Evolutionary conservation across 768 basidiomycete species (phyloP), one percentile per base, ranked within the genome.

Genomic region (Lentinula boryana): DNA sequence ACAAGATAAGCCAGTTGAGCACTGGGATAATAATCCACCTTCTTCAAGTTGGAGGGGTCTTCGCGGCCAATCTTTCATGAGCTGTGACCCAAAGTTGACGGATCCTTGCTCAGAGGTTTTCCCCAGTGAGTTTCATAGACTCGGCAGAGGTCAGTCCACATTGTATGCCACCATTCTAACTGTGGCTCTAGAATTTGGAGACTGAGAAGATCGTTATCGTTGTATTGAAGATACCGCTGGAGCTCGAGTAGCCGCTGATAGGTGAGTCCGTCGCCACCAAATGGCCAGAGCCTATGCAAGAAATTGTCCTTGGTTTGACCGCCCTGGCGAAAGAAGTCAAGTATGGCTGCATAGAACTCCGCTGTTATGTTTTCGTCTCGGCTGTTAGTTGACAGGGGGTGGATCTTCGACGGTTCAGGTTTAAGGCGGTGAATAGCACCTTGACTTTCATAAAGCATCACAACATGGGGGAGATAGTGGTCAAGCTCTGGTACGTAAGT

Each of bases 201-300:
- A 5, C 64, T 48, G 18, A 69, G 54, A 35, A 69, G 63, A 2
- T 58, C 44, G 36, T 66, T 62, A 1, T 62, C 53, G 53, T 72
- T 65, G 15, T 69, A 65, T 57, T 75, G 68, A n/a, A 73, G 63
- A 60, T 68, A 69, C 13, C 64, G 58, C 52, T 69, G 60, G 7
- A 71, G 55, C 32, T 67, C 61, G 2, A 68, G 31, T 12, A 72
- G 59, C 62, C 69, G 70, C 58, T 76, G 69, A 61, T 61, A 78
- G 1, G 75, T 74, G 35, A 75, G 65, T 1, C 76, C 75, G 64
- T 77, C 74, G 1, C 75, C 74, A 13, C 71, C 71, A 21, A 71
- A 63, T 5, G 68, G 63, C 21, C 73, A 61, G 10, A 74, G 56
- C 9, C 65, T 60, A 10, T 57, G 60, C 12, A 66, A 49, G 57